Percentiles rank a stretch among this genome's conserved stretches.
Evolutionary conservation across 129 eudicot species (phyloP).

Genomic region (Deinandra increscens): DNA sequence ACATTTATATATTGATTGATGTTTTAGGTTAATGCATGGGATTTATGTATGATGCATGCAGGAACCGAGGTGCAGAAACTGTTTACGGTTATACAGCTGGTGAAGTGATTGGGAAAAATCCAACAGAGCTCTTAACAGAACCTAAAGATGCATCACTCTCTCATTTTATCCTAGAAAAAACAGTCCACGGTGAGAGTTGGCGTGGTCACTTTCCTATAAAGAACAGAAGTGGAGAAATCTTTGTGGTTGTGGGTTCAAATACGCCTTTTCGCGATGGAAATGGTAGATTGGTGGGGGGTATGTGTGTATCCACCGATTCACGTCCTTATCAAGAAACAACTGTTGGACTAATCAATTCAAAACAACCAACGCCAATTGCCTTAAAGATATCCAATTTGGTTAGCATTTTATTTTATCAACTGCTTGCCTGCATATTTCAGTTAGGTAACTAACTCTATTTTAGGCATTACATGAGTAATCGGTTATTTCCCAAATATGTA

Average conservation of each 20-base stretch:
- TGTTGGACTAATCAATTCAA: too few species aligned
- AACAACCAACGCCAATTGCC: conserved; percentile 60
- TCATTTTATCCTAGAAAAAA: conserved; percentile 34
- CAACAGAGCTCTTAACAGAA: conserved; percentile 41
- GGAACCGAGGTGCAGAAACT: conserved; percentile 63
- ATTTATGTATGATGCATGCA: too few species aligned
- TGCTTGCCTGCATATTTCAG: too few species aligned
- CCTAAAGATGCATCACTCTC: conserved; percentile 32
- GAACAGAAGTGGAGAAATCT: conserved; percentile 50
- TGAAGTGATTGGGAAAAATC: conserved; percentile 62
- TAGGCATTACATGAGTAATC: background rate
- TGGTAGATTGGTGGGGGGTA: conserved; percentile 50
- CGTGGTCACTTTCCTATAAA: conserved; percentile 66
- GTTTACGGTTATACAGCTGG: conserved; percentile 68
- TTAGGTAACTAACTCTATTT: background rate
- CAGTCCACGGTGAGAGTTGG: conserved; percentile 61
- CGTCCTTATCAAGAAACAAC: conserved; percentile 49
- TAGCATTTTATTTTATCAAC: conserved; percentile 13
- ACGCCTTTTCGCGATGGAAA: conserved; percentile 62
- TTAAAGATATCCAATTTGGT: conserved; percentile 69
- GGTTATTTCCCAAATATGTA: conserved; percentile 21
- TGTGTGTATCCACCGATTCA: conserved; percentile 57
- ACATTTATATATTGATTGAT: too few species aligned
- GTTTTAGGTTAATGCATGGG: too few species aligned
- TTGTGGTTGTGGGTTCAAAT: conserved; percentile 43